Evolutionary conservation across 768 basidiomycete genomes (phyloP), one percentile per base, ranked within the genome.

Genomic region (Gloeostereum incarnatum): DNA sequence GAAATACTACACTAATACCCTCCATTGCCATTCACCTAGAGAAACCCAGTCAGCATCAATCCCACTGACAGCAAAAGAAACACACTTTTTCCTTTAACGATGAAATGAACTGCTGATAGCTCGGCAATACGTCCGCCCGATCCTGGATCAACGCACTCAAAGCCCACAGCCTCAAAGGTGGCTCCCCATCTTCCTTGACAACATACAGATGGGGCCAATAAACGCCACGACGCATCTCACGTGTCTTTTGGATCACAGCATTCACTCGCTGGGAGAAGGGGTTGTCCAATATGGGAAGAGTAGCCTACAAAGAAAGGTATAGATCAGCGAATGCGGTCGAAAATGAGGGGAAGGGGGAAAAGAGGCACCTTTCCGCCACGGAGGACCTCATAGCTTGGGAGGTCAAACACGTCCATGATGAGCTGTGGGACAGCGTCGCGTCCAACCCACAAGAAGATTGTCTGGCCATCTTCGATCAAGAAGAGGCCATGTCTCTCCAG

Each of bases 371-470:
- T 99, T 49, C 96, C 96, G 34, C 90, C 90, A 36, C 86, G 84
- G 37, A 99, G 65, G 11, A 82, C 82, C 29, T 89, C 87, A 53
- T 97, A 97, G 47, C 61, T 81, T 1, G 86, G 81, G 24, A 97
- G 68, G 52, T 88, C 79, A 61, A 99, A 98, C 13, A 97, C 93
- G 52, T 99, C 96, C 69, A 81, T 69, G 43, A 98, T 65, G 33
- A 98, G 75, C 53, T 93, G 86, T 7, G 93, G 89, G n/a, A 98
- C 91, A 6, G 96, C 91, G 56, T 98, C 94, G 21, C 92, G 79
- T n/a, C 96, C 96, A 35, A 99, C 78, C 84, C 90, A 98, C 34
- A 98, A 69, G 78, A 99, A 98, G 53, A 99, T 88, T 16, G 87
- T 93, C 59, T 98, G 96, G 1, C 87, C 88, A 57, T 98, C 94